A percentile compares a stretch with the other conserved stretches of the same genome.
phyloP scores from a whole-genome alignment of 768 basidiomycete species.

The Galerina sulciceps region DNA sequence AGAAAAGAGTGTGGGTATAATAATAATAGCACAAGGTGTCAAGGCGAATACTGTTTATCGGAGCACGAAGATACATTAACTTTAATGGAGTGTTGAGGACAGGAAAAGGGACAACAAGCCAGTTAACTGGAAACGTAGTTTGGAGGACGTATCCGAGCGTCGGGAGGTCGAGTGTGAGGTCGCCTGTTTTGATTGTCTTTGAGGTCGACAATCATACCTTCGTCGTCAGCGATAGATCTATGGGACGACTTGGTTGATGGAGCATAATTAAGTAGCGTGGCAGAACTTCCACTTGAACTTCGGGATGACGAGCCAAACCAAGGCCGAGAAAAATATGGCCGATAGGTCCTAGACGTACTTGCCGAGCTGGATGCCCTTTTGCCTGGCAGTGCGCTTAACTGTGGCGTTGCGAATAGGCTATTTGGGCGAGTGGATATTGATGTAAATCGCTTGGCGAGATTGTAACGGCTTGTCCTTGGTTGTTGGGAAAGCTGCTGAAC shows the following conservation, averaged over 20 bases:
- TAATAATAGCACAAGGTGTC: too few species aligned
- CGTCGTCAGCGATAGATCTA: not conserved
- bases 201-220: not conserved
- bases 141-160: not conserved
- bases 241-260: not conserved
- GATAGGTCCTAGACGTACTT: not conserved
- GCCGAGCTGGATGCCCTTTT: not conserved
- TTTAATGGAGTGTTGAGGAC: too few species aligned
- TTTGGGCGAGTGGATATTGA: not conserved
- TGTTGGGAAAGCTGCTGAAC: not conserved
- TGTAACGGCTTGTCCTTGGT: too few species aligned
- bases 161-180: not conserved
- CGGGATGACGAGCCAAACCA: not conserved
- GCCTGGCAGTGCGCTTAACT: not conserved
- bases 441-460: not conserved
- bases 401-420: not conserved
- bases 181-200: not conserved
- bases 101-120: too few species aligned
- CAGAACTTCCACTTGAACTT: not conserved
- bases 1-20: too few species aligned
- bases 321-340: not conserved
- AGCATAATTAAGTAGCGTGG: not conserved
- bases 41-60: too few species aligned
- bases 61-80: too few species aligned
- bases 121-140: not conserved